Conservation (phyloP, 163 green algal species). For the Volvox carteri region DNA sequence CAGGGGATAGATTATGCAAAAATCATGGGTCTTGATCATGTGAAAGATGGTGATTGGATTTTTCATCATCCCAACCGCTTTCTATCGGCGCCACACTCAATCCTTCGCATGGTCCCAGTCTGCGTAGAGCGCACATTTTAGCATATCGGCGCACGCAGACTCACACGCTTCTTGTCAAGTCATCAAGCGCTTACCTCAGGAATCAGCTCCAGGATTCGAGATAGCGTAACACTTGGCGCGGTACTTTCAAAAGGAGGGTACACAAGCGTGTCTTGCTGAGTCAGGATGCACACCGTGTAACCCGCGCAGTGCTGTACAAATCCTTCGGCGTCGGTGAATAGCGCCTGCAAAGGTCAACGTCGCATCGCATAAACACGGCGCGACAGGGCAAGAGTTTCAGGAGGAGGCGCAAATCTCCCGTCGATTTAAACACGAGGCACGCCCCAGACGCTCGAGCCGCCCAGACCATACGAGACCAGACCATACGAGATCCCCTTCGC, state of each 20-base stretch:
- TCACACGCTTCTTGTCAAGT: too few species aligned
- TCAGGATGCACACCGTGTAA: slow-evolving; percentile 88
- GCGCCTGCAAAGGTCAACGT: slow-evolving; percentile 66
- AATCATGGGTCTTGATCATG: slow-evolving; percentile 33
- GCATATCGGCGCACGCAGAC: too few species aligned
- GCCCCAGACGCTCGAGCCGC: too few species aligned
- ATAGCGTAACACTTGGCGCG: slow-evolving; percentile 71
- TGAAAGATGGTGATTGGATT: slow-evolving; percentile 67
- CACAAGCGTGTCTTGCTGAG: slow-evolving; percentile 74
- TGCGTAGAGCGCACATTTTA: too few species aligned
- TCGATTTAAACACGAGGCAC: too few species aligned
- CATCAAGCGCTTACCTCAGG: slow-evolving; percentile 65
- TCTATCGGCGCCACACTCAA: too few species aligned
- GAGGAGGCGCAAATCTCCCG: too few species aligned
- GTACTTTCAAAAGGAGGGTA: slow-evolving; percentile 79
- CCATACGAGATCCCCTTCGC: too few species aligned
- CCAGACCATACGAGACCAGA: too few species aligned
- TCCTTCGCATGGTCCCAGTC: too few species aligned
- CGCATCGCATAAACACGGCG: too few species aligned
- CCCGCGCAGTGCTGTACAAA: slow-evolving; percentile 82
- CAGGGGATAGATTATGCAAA: slow-evolving; percentile 62
- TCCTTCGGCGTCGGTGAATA: slow-evolving; percentile 88
- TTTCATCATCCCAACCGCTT: slow-evolving; percentile 62
- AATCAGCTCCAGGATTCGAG: slow-evolving; percentile 76
- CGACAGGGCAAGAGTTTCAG: too few species aligned